Base-by-base conservation (phyloP, 2,329 filamentous ascomycete genomes). In the Beauveria rudraprayagi region DNA sequence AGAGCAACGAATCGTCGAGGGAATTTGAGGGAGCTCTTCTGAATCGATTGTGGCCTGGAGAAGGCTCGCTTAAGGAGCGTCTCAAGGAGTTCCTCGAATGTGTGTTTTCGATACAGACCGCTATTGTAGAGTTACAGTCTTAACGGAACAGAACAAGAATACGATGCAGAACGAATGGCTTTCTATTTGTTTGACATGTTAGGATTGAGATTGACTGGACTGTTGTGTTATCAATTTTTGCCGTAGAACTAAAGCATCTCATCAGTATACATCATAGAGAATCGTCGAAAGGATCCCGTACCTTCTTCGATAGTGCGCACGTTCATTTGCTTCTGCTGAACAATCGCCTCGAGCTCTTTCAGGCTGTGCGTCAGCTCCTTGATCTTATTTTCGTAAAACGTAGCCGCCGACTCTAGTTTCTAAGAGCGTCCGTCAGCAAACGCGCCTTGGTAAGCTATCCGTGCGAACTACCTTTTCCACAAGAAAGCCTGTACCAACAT, bases 401-500 rank as follows among this genome's bases (percentile, higher is more conserved):
- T 72, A 53, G 78, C 73, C 1, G 83, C 83, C 46, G 80, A 80
- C 67, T 80, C 79, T 48, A 79, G 72, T 58, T 79, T 77, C 81
- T 84, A 63, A 4, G n/a, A 57, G 3, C 19, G 19, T 17, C 44
- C 57, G 24, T 60, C 28, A 63, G 50, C 51, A 9, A 34, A 30
- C 3, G 17, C 26, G 30, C 19, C 16, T 50, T n/a, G 26, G 41
- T 30, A 10, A 22, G 52, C 28, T 22, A 5, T 22, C 17, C 6
- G 22, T 16, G 5, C 1, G 11, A 30, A 65, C 26, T 59, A 89
- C 88, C 84, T 99, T 99, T 76, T 97, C 92, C 58, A 97, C 87
- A 70, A 92, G 92, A 73, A 95, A 97, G 0, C 93, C 93, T 1
- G 93, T 97, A 22, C 93, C 93, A 22, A 97, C 86, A 73, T 97